Percentiles rank a stretch among this genome's conserved stretches.
Evolutionary conservation across 225 moss, liverwort and hornwort species (phyloP).

Genomic region (Bryum argenteum): DNA sequence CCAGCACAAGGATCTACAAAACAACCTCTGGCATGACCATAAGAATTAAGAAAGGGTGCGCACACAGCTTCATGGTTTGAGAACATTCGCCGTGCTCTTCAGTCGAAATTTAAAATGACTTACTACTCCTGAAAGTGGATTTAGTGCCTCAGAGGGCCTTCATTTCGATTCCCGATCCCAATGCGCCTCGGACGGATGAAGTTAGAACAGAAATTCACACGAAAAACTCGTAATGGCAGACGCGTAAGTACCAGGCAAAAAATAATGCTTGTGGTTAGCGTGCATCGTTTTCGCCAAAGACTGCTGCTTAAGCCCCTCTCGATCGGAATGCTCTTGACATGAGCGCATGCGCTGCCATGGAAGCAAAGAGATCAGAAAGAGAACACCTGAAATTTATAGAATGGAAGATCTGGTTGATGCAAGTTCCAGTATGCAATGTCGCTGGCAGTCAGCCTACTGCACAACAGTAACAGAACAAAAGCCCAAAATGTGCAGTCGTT

Average conservation of each 20-base stretch:
- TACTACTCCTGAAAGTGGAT: neutral
- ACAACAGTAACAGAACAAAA: neutral
- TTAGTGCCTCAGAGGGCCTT: slow-evolving; percentile 15
- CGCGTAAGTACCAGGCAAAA: slow-evolving; percentile 68
- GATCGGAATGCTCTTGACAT: slow-evolving; percentile 99
- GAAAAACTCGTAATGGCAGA: slow-evolving; percentile 13
- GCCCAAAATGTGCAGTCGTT: slow-evolving; percentile 6
- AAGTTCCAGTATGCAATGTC: slow-evolving; percentile 8
- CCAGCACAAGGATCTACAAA: slow-evolving; percentile 53
- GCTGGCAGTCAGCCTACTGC: too few species aligned
- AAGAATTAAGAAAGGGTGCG: slow-evolving; percentile 6
- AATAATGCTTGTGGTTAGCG: slow-evolving; percentile 93
- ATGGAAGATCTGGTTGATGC: neutral
- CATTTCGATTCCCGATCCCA: slow-evolving; percentile 2
- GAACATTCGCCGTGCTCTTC: slow-evolving; percentile 7
- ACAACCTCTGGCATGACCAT: slow-evolving; percentile 17
- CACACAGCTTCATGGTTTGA: neutral
- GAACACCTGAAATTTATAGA: slow-evolving; percentile 8
- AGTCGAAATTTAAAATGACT: neutral
- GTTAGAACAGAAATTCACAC: slow-evolving; percentile 12
- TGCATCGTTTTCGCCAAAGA: slow-evolving; percentile 97
- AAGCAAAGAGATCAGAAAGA: slow-evolving; percentile 25
- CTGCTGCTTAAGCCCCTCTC: slow-evolving; percentile 98
- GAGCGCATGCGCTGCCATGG: slow-evolving; percentile 85
- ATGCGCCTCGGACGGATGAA: neutral